Base-by-base conservation (phyloP, 139 green algal genomes). In the Picochlorum sp. region DNA sequence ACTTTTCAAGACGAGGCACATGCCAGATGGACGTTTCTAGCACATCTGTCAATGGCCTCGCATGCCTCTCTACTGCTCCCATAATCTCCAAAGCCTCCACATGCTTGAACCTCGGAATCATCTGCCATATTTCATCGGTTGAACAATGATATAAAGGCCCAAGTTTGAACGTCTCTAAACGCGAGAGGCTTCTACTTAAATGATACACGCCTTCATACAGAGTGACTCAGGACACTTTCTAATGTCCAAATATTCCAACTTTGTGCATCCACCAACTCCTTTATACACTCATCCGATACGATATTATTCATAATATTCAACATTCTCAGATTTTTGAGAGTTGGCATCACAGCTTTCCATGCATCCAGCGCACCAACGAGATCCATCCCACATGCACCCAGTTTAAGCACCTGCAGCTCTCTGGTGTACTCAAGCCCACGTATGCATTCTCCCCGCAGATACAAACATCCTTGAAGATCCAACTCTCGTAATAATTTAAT, bases 31-130 rank as follows among this genome's bases (percentile, higher is more conserved):
- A 54, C 4, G 47, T 21, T 26, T 20, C 47, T 1, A 54, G 16
- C 6, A 20, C 47, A 54, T 54, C 47, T 24, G 47, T 20, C 47
- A 54, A 54, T 26, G 47, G 16, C 47, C 47, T 20, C 2, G 15
- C 16, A 54, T 41, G 34, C 47, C 47, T 54, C n/a, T 20, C 18
- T 13, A 54, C 16, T 54, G 47, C 16, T 4, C 16, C 18, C 16
- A 54, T 21, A 54, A 54, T 54, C n/a, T 54, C 47, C 47, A 54
- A 54, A 9, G 47, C 47, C n/a, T 54, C 10, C 15, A 54, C 18
- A 21, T 20, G 18, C 47, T 20, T 20, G n/a, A 54, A 54, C 4
- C n/a, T 54, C 6, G 47, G 47, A 21, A 54, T 54, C 18, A 54
- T 54, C 15, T 54, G 16, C 47, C 47, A 54, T 54, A 54, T 54